These are phyloP conservation scores for Capronia coronata DNA, from an alignment of 2,329 filamentous ascomycete species.

Conservation along the genomic window DNA sequence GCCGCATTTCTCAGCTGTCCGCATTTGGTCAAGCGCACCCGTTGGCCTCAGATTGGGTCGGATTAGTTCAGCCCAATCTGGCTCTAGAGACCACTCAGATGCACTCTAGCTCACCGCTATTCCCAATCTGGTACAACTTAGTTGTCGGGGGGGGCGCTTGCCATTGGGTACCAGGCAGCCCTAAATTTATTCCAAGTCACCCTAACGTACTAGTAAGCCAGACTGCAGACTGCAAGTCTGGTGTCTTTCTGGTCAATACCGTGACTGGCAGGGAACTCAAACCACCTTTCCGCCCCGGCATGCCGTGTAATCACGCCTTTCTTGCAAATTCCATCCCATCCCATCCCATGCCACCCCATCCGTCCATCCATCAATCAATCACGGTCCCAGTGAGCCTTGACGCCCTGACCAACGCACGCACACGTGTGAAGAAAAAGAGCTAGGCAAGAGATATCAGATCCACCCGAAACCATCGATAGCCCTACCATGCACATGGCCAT, in stretches of 20 bases:
- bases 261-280: not conserved
- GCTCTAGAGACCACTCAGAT: not conserved
- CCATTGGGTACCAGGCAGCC: not conserved
- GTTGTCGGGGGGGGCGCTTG: not conserved
- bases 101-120: not conserved
- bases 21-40: slow-evolving; percentile 6
- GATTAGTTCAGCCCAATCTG: not conserved
- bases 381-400: not conserved
- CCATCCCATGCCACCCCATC: no score
- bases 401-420: not conserved
- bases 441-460: not conserved
- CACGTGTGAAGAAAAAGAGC: not conserved
- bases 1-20: slow-evolving; percentile 16
- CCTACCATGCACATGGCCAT: not conserved
- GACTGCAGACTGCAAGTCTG: no score
- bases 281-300: not conserved
- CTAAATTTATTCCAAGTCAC: not conserved
- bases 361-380: no score
- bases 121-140: not conserved
- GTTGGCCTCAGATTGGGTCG: slow-evolving; percentile 7
- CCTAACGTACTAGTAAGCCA: no score
- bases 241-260: no score
- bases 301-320: not conserved
- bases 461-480: not conserved
- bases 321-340: not conserved